Base-by-base conservation (phyloP, 2,329 filamentous ascomycete species). In the Arthrobotrys sinensis region DNA sequence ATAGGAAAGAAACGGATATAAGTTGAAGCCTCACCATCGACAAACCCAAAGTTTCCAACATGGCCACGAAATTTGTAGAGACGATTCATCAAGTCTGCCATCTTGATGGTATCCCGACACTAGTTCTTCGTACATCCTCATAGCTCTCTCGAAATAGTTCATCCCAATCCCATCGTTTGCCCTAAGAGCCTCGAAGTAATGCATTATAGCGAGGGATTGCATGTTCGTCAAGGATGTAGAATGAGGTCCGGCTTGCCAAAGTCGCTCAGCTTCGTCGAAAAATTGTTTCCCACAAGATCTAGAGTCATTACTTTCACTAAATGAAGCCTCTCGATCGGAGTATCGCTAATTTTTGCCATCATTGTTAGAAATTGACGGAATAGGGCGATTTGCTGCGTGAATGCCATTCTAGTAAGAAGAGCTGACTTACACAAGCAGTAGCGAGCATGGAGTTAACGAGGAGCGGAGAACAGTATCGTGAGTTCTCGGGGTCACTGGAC, bases 1-100 rank as follows among this genome's bases (percentile, higher is more conserved):
- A 0, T 21, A 4, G 16, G 53, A 12, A n/a, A 46, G 19, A 6
- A 1, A 60, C 36, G 2, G 4, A 12, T 1, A 28, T 19, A 50
- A 24, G 5, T 32, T 11, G 34, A 55, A 19, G 45, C 1, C 55
- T 43, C 45, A 77, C 73, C 73, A 66, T 62, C 66, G 46, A 45
- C 57, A 57, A 7, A 45, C 24, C 73, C 73, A 77, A 10, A 77
- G 28, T 46, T 77, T 77, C 73, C 73, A 77, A 38, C 57, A 71
- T n/a, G 73, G 50, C 73, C 73, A 77, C 16, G 40, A 48, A 6
- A 71, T 16, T 45, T 67, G 46, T 12, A 71, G 36, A 3, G 14
- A 14, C 10, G 19, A 11, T 45, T 24, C 38, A 6, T 11, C 19
- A 34, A 19, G 36, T 2, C 32, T n/a, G 14, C 52, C 19, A 11